Base-by-base conservation (phyloP, 306 rosid species). In the Crotalaria pallida region DNA sequence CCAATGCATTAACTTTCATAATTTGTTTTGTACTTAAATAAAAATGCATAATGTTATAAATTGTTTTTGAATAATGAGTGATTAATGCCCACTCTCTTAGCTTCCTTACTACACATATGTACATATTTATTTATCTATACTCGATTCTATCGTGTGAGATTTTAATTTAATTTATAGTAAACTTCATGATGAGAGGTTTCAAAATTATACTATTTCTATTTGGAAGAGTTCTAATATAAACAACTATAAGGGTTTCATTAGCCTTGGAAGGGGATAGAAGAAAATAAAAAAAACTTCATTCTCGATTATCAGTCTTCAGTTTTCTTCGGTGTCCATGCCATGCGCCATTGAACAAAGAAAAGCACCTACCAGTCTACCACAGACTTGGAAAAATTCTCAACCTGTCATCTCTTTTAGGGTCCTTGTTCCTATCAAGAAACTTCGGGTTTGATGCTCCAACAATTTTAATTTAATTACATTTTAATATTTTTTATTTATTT, bases 361-460 rank as follows among this genome's bases (percentile, higher is more conserved):
- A 31, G 72, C 36, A 18, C 21, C 47, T 62, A 34, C 5, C 29
- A 56, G 24, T 15, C 47, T 62, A 34, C 5, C 29, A 56, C 29
- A 56, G 21, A 22, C 74, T 9, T 29, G 16, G 49, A 26, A 36
- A 62, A 63, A 55, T 24, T 31, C 57, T 57, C 6, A 65, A 31
- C 67, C 34, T 51, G 74, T 23, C 63, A 13, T 27, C 24, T 19
- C 15, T 56, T 57, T 18, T 49, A 56, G 31, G 19, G 26, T 34
- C 55, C 16, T 70, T 34, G 64, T 48, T 81, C 59, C 55, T 58
- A 67, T 21, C 70, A 43, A 23, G 40, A 60, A 75, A 61, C 69
- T 29, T 59, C 31, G 79, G 65, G 61, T 57, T 72, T 72, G 82
- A 57, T 81, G 82, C 65, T 4, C n/a, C n/a, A n/a, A n/a, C n/a